Evolutionary conservation across 2,329 filamentous ascomycete species (phyloP), one percentile per base, ranked within the genome.

Genomic region (Colletotrichum eremochloae): DNA sequence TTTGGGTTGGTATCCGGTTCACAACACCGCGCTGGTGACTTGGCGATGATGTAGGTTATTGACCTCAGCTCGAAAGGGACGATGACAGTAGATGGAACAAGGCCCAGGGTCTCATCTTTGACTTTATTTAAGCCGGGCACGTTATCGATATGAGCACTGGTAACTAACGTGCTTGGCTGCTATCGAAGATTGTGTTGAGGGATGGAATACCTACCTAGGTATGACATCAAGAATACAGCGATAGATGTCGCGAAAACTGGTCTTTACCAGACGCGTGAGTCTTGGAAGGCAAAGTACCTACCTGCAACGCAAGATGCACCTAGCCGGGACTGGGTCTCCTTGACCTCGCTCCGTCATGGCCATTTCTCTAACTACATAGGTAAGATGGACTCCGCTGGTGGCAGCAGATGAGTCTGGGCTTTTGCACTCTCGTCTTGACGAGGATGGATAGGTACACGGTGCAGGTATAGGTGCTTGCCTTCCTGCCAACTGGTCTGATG

Each of bases 61-160:
- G 5, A 36, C 40, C 40, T 48, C 64, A 40, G 36, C 58, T 60
- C n/a, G 40, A 53, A 60, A 63, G 14, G 44, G 44, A 68, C 65
- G 57, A 52, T 40, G 68, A 58, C 33, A 60, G 52, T 18, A 44
- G 7, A 50, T 31, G 38, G 20, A 24, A 55, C 44, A 56, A 64
- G 33, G 53, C 38, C 53, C 58, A 18, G 65, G 69, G 14, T 56
- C 42, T 62, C 48, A 36, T 68, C 14, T 36, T 31, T 68, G 38
- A 20, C 31, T 36, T 44, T 60, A 68, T 36, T 44, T 60, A 68
- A 63, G 65, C 40, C 48, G 46, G 46, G 62, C 55, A 66, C 63
- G 31, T 48, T 50, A 53, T 44, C 38, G 56, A 68, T 44, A 38
- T 24, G 48, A 29, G 38, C 62, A 6, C 18, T 14, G 38, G 42